A percentile compares a stretch with the other conserved stretches of the same genome.
These are phyloP conservation scores for Papiliotrema terrestris DNA, from an alignment of 1,284 basidiomycete genomes.

Conservation along the genomic window DNA sequence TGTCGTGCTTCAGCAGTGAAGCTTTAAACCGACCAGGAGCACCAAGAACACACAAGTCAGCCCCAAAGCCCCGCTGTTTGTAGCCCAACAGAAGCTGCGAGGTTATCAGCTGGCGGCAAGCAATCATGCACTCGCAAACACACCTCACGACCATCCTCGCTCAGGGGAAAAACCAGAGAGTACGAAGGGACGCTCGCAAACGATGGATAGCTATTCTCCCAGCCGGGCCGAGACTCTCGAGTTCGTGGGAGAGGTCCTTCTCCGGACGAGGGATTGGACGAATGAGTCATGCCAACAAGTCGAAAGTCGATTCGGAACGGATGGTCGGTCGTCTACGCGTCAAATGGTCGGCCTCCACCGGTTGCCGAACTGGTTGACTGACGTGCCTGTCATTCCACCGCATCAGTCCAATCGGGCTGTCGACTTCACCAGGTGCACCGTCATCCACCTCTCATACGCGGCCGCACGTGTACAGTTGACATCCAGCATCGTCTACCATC, in stretches of 20 bases:
- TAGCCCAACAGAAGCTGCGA: slow-evolving; percentile 59
- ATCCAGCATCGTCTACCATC: not conserved
- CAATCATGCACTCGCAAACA: slow-evolving; percentile 18
- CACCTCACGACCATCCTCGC: slow-evolving; percentile 12
- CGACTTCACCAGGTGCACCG: no score
- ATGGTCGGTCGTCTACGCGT: no score
- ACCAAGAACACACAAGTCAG: slow-evolving; percentile 53
- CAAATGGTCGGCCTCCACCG: no score
- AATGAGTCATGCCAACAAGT: no score
- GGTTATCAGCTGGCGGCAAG: not conserved
- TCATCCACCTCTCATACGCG: no score
- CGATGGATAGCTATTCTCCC: not conserved
- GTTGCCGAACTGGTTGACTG: no score
- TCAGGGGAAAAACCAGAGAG: slow-evolving; percentile 51
- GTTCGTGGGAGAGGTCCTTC: no score
- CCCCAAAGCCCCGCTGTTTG: slow-evolving; percentile 69
- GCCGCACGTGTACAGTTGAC: no score
- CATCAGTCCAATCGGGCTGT: no score
- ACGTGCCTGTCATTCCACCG: no score
- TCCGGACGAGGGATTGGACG: no score
- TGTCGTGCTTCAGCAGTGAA: slow-evolving; percentile 26
- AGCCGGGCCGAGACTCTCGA: not conserved
- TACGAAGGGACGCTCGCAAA: not conserved
- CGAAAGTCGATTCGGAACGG: no score
- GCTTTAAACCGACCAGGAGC: not conserved